Base-by-base conservation (phyloP, 805 yeast genomes). In the Teunomyces pallodes region DNA sequence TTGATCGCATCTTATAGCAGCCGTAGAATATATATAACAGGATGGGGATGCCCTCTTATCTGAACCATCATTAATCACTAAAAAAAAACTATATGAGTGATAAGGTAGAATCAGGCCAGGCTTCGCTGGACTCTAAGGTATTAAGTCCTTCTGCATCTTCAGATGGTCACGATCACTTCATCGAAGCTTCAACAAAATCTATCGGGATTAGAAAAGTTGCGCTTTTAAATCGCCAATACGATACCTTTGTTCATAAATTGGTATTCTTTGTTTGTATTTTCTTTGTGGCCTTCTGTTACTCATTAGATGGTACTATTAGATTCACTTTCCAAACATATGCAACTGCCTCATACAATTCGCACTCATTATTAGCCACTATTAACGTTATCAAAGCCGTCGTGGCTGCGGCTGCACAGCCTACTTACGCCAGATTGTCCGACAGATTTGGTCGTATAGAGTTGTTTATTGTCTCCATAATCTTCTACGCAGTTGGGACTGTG, bases 331-430 rank as follows among this genome's bases (percentile, higher is more conserved):
- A 81, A 54, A 59, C 77, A 3, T 74, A 73, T 51, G 90, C 88
- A 12, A 76, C 87, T 7, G 62, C 72, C 42, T 74, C 83, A 10
- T 84, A 79, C 64, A 48, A 72, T 26, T 55, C 62, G 10, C 87
- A 84, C 58, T 77, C 88, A 6, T 67, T 81, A 47, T 62, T 77
- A 39, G 74, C 89, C 5, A 80, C 89, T 2, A 76, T 85, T 49
- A 74, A 77, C 51, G 84, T 82, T 27, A 74, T 84, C 51, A 73
- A 75, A 47, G 68, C 79, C 28, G 86, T 84, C 35, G 75, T 82
- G 44, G 86, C 81, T 42, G 87, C 87, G 24, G 88, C 85, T 13
- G 75, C 86, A 3, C 86, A 82, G 58, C 82, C 86, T 3, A 72
- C 80, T 4, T 81, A 74, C 52, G 89, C 90, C 9, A 70, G 87